Evolutionary conservation across 805 yeast genomes (phyloP).

Genomic region (Sungouiozyma ichnusensis): DNA sequence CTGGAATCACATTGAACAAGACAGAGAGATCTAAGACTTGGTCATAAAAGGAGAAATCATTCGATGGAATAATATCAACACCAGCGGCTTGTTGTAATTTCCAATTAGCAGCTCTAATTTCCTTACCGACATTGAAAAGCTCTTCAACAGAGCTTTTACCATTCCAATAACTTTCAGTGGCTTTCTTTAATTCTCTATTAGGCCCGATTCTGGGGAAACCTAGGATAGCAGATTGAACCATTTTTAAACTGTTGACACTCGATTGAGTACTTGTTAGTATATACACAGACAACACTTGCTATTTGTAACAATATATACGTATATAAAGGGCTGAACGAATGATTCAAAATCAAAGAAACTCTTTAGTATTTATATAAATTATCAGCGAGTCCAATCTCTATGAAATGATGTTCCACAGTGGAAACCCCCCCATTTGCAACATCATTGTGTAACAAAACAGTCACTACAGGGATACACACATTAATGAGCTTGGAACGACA

Average conservation of each 20-base stretch:
- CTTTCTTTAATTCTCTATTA: conserved; percentile 97
- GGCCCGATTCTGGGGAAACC: conserved; percentile 99
- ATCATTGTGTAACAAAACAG: not conserved
- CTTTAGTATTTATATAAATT: not conserved
- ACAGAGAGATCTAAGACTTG: conserved; percentile 89
- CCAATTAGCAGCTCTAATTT: conserved; percentile 94
- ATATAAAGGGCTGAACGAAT: too few relatives aligned
- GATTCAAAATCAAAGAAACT: not conserved
- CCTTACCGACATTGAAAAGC: conserved; percentile 85
- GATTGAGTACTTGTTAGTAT: not conserved
- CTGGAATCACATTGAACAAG: conserved; percentile 92
- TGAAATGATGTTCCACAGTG: too few relatives aligned
- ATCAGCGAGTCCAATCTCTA: not conserved
- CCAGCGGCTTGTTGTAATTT: conserved; percentile 94
- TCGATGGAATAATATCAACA: conserved; percentile 93
- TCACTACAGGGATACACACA: not conserved
- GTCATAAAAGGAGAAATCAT: conserved; percentile 97
- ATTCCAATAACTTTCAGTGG: conserved; percentile 98
- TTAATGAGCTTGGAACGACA: not conserved
- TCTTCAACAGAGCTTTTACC: conserved; percentile 86
- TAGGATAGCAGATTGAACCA: conserved; percentile 95
- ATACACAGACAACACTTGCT: not conserved
- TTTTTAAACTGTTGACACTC: too few relatives aligned
- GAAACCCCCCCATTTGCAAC: too few relatives aligned
- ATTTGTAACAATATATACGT: not conserved